A percentile compares a stretch with the other conserved stretches of the same genome.
Conservation (phyloP, 768 basidiomycete genomes). For the Podaxis pistillaris region DNA sequence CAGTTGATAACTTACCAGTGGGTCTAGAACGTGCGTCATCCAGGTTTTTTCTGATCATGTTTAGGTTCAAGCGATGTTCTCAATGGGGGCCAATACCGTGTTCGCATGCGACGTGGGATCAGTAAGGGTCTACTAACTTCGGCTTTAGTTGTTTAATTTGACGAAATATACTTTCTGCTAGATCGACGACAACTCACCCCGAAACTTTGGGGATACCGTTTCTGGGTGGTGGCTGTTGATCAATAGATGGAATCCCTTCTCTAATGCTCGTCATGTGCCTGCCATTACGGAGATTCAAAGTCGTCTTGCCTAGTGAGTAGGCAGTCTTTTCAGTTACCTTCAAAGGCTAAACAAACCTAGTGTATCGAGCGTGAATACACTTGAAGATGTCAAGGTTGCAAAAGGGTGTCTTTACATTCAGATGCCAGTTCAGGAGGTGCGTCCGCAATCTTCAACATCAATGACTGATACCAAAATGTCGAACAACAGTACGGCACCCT, state of each 20-base stretch:
- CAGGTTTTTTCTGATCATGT: constrained; percentile 2
- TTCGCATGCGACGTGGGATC: constrained; percentile 94
- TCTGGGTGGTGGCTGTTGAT: constrained; percentile 96
- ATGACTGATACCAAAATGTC: not conserved
- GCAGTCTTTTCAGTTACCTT: not conserved
- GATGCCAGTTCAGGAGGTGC: constrained; percentile 92
- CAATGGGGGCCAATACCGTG: constrained; percentile 85
- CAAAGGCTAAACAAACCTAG: constrained; percentile 36
- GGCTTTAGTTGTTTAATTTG: not conserved
- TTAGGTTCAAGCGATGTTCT: constrained; percentile 88
- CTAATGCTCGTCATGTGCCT: constrained; percentile 71
- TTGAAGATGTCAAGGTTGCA: constrained; percentile 92
- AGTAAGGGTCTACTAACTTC: constrained; percentile 40
- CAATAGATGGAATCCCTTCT: constrained; percentile 93
- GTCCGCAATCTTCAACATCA: constrained; percentile 16
- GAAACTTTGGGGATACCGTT: constrained; percentile 91
- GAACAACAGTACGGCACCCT: constrained; percentile 77
- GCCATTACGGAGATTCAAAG: constrained; percentile 93
- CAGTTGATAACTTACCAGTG: constrained; percentile 90
- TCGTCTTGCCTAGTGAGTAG: constrained; percentile 87
- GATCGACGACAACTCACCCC: constrained; percentile 93
- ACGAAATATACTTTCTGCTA: constrained; percentile 25
- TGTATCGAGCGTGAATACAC: constrained; percentile 91
- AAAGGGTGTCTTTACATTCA: constrained; percentile 89
- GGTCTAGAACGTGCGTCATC: constrained; percentile 19